phyloP scores from a whole-genome alignment of 116 monocot species.

The Phalaenopsis hybrid region DNA sequence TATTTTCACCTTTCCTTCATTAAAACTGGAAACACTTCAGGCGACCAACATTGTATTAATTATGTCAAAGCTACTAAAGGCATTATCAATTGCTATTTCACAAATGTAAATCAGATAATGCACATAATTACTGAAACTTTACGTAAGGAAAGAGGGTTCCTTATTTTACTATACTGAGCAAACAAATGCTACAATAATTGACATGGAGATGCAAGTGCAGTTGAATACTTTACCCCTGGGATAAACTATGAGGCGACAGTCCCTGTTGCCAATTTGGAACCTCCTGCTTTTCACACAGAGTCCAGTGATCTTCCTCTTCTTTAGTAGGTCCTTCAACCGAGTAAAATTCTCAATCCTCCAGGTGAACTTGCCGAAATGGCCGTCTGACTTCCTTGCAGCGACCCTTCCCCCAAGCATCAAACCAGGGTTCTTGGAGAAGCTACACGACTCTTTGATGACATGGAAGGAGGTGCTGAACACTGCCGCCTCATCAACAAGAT shows the following conservation, averaged over 20 bases:
- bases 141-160: neutral
- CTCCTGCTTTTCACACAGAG: slow-evolving; percentile 89
- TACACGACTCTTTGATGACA: slow-evolving; percentile 83
- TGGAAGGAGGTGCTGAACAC: slow-evolving; percentile 85
- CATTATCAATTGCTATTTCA: neutral
- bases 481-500: slow-evolving; percentile 58
- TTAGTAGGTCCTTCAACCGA: slow-evolving; percentile 86
- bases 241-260: slow-evolving; percentile 96
- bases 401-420: slow-evolving; percentile 31
- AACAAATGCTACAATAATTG: neutral
- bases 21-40: neutral
- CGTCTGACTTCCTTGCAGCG: slow-evolving; percentile 60
- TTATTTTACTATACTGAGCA: neutral
- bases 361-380: slow-evolving; percentile 83
- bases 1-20: neutral
- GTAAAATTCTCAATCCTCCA: slow-evolving; percentile 99
- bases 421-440: slow-evolving; percentile 50
- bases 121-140: neutral
- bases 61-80: neutral
- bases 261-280: slow-evolving; percentile 94
- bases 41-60: neutral
- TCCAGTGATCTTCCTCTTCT: slow-evolving; percentile 94
- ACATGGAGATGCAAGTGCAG: neutral
- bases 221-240: slow-evolving; percentile 59
- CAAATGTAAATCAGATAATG: neutral